Percentiles rank a stretch among this genome's conserved stretches.
phyloP scores from a whole-genome alignment of 2,329 filamentous ascomycete species.

The Passalora sequoiae region DNA sequence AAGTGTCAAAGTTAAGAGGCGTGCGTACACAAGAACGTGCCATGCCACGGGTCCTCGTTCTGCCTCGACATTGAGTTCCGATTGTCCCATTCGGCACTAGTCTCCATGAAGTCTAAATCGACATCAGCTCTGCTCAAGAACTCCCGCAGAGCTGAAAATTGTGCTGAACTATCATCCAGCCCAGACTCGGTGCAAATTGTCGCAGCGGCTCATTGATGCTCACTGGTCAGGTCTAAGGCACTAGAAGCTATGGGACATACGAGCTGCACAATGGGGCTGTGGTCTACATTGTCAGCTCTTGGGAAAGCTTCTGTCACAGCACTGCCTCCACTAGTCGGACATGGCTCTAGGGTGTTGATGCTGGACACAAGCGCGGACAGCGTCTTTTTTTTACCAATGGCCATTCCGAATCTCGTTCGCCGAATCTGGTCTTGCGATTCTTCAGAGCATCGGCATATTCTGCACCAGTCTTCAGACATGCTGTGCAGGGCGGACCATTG shows the following conservation, averaged over 20 bases:
- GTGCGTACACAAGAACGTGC: too few relatives aligned
- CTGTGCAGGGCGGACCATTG: slow-evolving; percentile 30
- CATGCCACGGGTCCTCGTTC: too few relatives aligned
- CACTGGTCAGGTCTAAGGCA: slow-evolving; percentile 32
- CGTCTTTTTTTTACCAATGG: slow-evolving; percentile 32
- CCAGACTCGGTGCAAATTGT: slow-evolving; percentile 37
- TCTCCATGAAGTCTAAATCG: too few relatives aligned
- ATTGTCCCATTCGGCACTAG: too few relatives aligned
- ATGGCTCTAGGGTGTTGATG: slow-evolving; percentile 9
- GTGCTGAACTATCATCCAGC: slow-evolving; percentile 30
- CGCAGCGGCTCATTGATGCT: slow-evolving; percentile 37
- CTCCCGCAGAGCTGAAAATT: too few relatives aligned
- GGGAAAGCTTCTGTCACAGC: slow-evolving; percentile 10
- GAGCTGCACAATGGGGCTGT: slow-evolving; percentile 35
- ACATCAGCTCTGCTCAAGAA: too few relatives aligned
- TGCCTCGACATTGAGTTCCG: too few relatives aligned
- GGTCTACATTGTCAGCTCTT: slow-evolving; percentile 27
- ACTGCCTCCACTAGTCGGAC: slow-evolving; percentile 3
- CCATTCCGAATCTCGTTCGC: slow-evolving; percentile 30
- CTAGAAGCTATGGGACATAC: slow-evolving; percentile 36
- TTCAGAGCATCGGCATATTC: slow-evolving; percentile 29
- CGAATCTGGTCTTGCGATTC: slow-evolving; percentile 32
- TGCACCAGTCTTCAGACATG: slow-evolving; percentile 23
- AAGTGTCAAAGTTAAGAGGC: too few relatives aligned
- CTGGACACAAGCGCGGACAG: slow-evolving; percentile 16